phyloP scores from a whole-genome alignment of 768 basidiomycete genomes.

The Rhodotorula graminis region DNA sequence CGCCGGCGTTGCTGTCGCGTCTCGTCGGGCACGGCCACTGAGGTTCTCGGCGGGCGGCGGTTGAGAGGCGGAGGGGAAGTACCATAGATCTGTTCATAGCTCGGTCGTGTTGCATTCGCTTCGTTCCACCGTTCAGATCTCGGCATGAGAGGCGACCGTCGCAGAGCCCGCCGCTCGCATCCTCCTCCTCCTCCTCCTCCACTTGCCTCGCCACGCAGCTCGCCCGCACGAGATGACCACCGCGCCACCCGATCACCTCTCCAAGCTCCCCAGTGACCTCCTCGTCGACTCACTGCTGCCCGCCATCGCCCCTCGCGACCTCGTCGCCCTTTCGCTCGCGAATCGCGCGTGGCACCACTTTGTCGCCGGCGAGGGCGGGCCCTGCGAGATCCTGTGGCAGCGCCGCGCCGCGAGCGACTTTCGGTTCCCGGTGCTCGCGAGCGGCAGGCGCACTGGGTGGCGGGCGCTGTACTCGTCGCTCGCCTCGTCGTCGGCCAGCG shows the following conservation, averaged over 20 bases:
- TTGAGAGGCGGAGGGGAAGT: no score
- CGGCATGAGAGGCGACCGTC: no score
- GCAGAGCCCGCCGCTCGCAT: no score
- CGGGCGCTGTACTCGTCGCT: constrained; percentile 72
- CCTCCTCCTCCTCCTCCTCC: no score
- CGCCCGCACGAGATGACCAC: no score
- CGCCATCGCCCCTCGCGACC: constrained; percentile 54
- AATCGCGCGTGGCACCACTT: constrained; percentile 58
- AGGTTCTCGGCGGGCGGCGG: no score
- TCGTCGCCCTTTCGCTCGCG: constrained; percentile 60
- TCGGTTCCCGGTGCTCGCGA: constrained; percentile 68
- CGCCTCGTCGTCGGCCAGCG: constrained; percentile 42
- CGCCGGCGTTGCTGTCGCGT: background rate
- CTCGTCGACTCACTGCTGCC: constrained; percentile 63
- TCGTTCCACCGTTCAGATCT: no score
- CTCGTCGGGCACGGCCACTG: background rate
- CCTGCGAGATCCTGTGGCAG: constrained; percentile 67
- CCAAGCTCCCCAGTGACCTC: constrained; percentile 68
- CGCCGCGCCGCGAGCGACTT: constrained; percentile 64
- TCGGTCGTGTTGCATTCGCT: no score
- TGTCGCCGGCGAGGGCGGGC: constrained; percentile 53
- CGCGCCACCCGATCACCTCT: constrained; percentile 40
- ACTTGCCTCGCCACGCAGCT: no score
- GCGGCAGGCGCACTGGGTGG: constrained; percentile 72
- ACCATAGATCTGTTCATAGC: no score